Percentiles rank a stretch among this genome's conserved stretches.
These are phyloP conservation scores for Aspergillus sclerotialis DNA, from an alignment of 2,329 filamentous ascomycete species.

Conservation along the genomic window DNA sequence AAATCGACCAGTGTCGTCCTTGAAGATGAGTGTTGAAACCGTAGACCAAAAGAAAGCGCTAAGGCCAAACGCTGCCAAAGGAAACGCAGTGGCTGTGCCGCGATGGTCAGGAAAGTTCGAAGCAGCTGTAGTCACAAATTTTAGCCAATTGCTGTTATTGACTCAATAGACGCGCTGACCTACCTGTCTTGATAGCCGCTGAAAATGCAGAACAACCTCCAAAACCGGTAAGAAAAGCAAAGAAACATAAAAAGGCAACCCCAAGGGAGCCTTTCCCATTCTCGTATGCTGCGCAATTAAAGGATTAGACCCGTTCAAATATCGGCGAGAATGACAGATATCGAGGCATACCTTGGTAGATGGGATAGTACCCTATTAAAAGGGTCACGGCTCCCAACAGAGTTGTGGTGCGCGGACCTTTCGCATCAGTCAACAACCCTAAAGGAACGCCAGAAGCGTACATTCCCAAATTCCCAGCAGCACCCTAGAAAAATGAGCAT, in stretches of 20 bases:
- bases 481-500: slow-evolving; percentile 42
- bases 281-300: slow-evolving; percentile 55
- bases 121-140: slow-evolving; percentile 50
- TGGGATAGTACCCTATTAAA: slow-evolving; percentile 74
- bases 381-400: slow-evolving; percentile 67
- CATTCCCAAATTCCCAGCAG: slow-evolving; percentile 66
- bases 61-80: slow-evolving; percentile 83
- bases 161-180: slow-evolving; percentile 8
- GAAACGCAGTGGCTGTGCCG: slow-evolving; percentile 90
- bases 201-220: slow-evolving; percentile 90
- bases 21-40: slow-evolving; percentile 68
- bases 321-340: neutral
- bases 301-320: neutral
- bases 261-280: slow-evolving; percentile 53
- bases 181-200: slow-evolving; percentile 71
- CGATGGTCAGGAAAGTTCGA: slow-evolving; percentile 87
- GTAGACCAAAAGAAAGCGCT: slow-evolving; percentile 95
- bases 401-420: slow-evolving; percentile 72
- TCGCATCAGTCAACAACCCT: slow-evolving; percentile 77
- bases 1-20: slow-evolving; percentile 74
- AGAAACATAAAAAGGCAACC: slow-evolving; percentile 63
- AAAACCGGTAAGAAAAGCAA: slow-evolving; percentile 76
- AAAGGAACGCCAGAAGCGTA: slow-evolving; percentile 85
- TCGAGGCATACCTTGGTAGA: slow-evolving; percentile 50
- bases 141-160: slow-evolving; percentile 7